phyloP scores from a whole-genome alignment of 805 yeast species.

The Debaryomyces hansenii region DNA sequence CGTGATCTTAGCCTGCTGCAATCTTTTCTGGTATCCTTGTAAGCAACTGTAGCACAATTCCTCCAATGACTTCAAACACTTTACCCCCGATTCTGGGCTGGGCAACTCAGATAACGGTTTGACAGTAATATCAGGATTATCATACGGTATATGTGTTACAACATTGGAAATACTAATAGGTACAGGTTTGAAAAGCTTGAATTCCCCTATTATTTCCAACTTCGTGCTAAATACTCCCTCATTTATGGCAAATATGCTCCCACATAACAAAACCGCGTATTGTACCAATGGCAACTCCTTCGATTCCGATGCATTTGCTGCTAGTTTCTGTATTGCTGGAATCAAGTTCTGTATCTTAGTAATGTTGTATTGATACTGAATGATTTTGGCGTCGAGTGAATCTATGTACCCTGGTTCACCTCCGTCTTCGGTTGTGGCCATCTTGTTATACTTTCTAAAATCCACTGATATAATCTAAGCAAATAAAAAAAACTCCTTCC shows the following conservation, averaged over 20 bases:
- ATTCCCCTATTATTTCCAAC: constrained; percentile 28
- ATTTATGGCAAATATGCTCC: constrained; percentile 37
- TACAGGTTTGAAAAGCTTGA: constrained; percentile 22
- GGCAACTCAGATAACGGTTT: constrained; percentile 34
- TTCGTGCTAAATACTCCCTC: constrained; percentile 30
- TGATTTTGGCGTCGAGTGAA: constrained; percentile 53
- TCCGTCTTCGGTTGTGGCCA: neutral
- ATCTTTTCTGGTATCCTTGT: constrained; percentile 40
- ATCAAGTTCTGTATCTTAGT: constrained; percentile 39
- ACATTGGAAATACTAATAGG: constrained; percentile 27
- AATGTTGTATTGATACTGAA: constrained; percentile 59
- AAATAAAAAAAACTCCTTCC: no score
- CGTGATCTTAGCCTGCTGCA: constrained; percentile 25
- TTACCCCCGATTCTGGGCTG: constrained; percentile 16
- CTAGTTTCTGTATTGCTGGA: constrained; percentile 24
- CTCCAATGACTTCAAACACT: constrained; percentile 29
- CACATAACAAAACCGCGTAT: constrained; percentile 31
- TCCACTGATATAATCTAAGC: no score
- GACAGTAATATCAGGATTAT: constrained; percentile 34
- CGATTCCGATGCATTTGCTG: constrained; percentile 15
- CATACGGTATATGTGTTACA: constrained; percentile 43
- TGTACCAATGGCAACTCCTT: constrained; percentile 30
- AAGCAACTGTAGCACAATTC: constrained; percentile 25
- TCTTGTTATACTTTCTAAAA: no score
- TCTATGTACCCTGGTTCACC: constrained; percentile 26